Percentiles rank a stretch among this genome's conserved stretches.
Evolutionary conservation across 345 rosid species (phyloP).

Genomic region (Rhodamnia rubescens): DNA sequence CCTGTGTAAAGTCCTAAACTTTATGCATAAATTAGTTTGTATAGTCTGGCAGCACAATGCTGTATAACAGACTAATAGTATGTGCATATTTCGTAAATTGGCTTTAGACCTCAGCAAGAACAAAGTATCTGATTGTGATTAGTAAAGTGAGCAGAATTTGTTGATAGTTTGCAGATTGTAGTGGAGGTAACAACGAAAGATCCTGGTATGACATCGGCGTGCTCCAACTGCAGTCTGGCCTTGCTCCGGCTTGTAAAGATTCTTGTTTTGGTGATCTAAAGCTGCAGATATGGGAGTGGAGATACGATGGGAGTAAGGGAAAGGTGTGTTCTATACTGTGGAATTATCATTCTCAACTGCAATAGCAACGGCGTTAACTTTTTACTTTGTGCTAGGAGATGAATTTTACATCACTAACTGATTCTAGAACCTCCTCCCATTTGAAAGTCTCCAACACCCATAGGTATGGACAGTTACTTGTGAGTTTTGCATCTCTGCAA

Average conservation of each 20-base stretch:
- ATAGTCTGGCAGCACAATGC: background rate
- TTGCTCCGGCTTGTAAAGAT: constrained; percentile 86
- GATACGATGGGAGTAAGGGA: constrained; percentile 64
- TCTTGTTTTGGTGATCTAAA: constrained; percentile 62
- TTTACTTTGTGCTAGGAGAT: too few relatives aligned
- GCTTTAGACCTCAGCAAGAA: background rate
- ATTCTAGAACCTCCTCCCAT: background rate
- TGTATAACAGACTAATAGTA: too few relatives aligned
- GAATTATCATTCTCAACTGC: background rate
- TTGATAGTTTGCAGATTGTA: constrained; percentile 40
- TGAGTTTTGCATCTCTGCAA: background rate
- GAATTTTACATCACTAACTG: background rate
- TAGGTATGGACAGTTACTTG: background rate
- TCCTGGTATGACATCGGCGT: constrained; percentile 72
- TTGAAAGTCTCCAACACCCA: background rate
- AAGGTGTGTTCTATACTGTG: constrained; percentile 36
- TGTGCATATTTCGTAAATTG: background rate
- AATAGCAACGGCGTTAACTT: background rate
- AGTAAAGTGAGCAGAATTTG: background rate
- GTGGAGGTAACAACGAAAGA: constrained; percentile 66
- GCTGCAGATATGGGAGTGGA: constrained; percentile 76
- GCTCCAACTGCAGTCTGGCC: constrained; percentile 80
- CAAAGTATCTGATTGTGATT: background rate
- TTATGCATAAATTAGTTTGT: background rate
- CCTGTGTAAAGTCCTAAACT: background rate